Percentiles rank a stretch among this genome's conserved stretches.
These are phyloP conservation scores for Phaseolus coccineus DNA, from an alignment of 331 rosid species.

Conservation along the genomic window DNA sequence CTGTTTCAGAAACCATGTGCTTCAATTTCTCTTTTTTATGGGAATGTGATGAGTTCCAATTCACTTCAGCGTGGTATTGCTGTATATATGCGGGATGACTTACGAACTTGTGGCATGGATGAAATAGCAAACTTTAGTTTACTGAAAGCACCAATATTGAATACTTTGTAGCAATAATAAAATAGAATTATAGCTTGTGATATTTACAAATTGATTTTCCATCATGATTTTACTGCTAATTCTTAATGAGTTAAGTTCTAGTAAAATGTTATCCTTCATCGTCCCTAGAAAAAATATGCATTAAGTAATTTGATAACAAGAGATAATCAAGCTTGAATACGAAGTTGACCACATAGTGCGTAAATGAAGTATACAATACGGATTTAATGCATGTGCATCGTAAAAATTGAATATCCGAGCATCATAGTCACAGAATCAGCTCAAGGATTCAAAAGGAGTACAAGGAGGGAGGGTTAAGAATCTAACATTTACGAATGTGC, in stretches of 20 bases:
- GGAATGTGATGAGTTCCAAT: background rate
- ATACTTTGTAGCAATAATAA: background rate
- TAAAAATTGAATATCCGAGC: background rate
- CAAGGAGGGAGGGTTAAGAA: background rate
- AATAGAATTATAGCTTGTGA: background rate
- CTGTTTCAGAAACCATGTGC: background rate
- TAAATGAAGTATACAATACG: background rate
- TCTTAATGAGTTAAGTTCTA: background rate
- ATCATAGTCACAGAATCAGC: background rate
- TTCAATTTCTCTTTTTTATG: background rate
- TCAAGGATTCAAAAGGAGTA: background rate
- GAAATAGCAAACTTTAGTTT: background rate
- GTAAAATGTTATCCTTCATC: background rate
- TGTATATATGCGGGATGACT: background rate
- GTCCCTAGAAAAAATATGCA: background rate
- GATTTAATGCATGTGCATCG: background rate
- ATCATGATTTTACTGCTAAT: background rate
- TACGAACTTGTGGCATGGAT: background rate
- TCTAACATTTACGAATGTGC: background rate
- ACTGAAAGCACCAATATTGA: background rate
- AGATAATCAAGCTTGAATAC: background rate
- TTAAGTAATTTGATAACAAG: background rate
- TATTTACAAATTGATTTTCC: background rate
- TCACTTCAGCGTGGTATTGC: background rate
- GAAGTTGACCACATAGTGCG: background rate